These are phyloP conservation scores for Claviceps capensis DNA, from an alignment of 2,329 filamentous ascomycete species.

Conservation along the genomic window DNA sequence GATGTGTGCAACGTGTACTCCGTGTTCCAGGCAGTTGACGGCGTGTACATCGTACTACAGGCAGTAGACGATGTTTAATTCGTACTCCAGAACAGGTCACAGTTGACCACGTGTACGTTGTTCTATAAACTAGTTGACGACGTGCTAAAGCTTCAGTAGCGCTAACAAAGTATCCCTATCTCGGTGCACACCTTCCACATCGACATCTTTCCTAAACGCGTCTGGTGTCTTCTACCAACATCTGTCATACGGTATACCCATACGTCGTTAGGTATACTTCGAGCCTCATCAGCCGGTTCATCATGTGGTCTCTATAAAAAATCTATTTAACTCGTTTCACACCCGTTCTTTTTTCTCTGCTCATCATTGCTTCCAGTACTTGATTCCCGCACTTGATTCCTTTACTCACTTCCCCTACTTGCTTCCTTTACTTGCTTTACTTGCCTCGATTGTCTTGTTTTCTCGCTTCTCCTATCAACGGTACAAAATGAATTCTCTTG, in stretches of 20 bases:
- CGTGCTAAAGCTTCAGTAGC: neutral
- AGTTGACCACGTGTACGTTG: no score
- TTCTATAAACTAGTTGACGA: neutral
- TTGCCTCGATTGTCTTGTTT: neutral
- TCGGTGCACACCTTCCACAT: neutral
- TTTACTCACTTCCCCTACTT: no score
- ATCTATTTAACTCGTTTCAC: conserved; percentile 1
- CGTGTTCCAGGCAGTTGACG: no score
- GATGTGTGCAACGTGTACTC: no score
- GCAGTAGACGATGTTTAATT: neutral
- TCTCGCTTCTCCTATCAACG: neutral
- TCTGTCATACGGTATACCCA: neutral
- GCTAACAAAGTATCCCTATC: neutral
- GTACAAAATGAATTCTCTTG: neutral
- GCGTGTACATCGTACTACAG: no score
- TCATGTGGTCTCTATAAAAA: neutral
- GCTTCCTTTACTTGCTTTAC: no score
- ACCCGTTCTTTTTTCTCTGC: neutral
- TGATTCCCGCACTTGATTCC: no score
- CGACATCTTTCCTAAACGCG: neutral
- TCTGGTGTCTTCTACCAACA: neutral
- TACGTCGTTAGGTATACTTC: neutral
- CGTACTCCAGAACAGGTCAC: no score
- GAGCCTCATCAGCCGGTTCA: conserved; percentile 5
- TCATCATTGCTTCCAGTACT: no score